A percentile compares a stretch with the other conserved stretches of the same genome.
Conservation (phyloP, 2,329 filamentous ascomycete species). For the Sporothrix globosa region DNA sequence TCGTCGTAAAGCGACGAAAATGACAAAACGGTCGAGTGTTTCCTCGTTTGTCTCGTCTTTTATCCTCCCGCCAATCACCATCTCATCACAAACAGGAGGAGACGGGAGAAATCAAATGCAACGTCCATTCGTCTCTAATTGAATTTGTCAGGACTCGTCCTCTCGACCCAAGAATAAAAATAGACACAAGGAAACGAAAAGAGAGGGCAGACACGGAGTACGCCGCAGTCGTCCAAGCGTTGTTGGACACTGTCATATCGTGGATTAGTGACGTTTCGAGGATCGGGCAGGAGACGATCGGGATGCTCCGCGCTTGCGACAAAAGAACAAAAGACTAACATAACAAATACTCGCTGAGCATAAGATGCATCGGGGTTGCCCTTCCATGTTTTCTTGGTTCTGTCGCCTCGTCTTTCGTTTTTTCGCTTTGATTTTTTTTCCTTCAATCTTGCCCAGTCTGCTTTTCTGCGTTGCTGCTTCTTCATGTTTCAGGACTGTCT, state of each 20-base stretch:
- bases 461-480: not conserved
- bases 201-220: not conserved
- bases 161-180: not conserved
- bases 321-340: not conserved
- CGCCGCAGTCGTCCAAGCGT: not conserved
- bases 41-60: not conserved
- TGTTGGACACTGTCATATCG: not conserved
- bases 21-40: constrained; percentile 5
- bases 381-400: not conserved
- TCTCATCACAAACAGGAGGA: constrained; percentile 1
- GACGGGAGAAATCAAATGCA: not conserved
- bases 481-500: constrained; percentile 33
- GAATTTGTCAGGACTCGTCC: not conserved
- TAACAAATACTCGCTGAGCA: not conserved
- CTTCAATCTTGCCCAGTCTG: not conserved
- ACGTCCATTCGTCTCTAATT: not conserved
- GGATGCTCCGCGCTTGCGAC: not conserved
- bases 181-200: not conserved
- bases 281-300: not conserved
- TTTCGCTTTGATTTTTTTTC: not conserved
- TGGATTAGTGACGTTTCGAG: not conserved
- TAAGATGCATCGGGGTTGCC: not conserved
- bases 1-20: constrained; percentile 13
- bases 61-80: constrained; percentile 6
- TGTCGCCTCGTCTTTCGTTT: not conserved